Evolutionary conservation across 2,329 filamentous ascomycete species (phyloP).

Genomic region (Monosporascus sp.): DNA sequence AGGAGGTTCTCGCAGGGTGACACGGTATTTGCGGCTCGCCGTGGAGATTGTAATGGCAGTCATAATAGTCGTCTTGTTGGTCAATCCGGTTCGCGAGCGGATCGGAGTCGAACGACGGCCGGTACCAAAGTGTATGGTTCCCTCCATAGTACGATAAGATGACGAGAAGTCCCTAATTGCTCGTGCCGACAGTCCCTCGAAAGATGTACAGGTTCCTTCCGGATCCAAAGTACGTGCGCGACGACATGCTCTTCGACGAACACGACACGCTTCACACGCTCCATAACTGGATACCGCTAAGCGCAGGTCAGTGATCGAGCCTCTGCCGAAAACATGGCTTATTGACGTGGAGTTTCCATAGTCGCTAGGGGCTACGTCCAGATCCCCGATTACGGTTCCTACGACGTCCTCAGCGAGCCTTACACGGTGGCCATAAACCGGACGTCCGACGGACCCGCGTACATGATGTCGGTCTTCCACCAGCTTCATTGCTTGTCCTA

Average conservation of each 20-base stretch:
- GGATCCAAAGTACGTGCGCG: constrained; percentile 25
- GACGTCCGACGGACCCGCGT: constrained; percentile 28
- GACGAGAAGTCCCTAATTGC: constrained; percentile 3
- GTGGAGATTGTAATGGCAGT: constrained; percentile 27
- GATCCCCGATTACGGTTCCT: constrained; percentile 21
- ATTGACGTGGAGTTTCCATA: constrained; percentile 4
- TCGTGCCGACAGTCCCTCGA: constrained; percentile 22
- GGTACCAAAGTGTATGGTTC: constrained; percentile 26
- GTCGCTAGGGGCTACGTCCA: constrained; percentile 29
- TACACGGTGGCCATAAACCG: constrained; percentile 26
- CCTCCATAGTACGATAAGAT: not conserved
- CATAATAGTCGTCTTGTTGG: constrained; percentile 21
- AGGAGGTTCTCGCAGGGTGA: constrained; percentile 4
- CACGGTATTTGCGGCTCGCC: constrained; percentile 20
- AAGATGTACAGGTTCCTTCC: constrained; percentile 30
- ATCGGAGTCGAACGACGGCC: constrained; percentile 16
- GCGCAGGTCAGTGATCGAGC: constrained; percentile 18
- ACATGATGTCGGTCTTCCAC: constrained; percentile 35
- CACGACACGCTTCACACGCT: constrained; percentile 26
- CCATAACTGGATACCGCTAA: constrained; percentile 32
- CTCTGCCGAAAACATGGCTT: not conserved
- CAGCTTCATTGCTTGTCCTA: constrained; percentile 35
- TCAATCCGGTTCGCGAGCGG: constrained; percentile 11
- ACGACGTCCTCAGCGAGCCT: constrained; percentile 24
- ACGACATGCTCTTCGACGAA: constrained; percentile 30